Percentiles rank a stretch among this genome's conserved stretches.
Conservation (phyloP, 768 basidiomycete species). For the Lepiota brunneoincarnata region DNA sequence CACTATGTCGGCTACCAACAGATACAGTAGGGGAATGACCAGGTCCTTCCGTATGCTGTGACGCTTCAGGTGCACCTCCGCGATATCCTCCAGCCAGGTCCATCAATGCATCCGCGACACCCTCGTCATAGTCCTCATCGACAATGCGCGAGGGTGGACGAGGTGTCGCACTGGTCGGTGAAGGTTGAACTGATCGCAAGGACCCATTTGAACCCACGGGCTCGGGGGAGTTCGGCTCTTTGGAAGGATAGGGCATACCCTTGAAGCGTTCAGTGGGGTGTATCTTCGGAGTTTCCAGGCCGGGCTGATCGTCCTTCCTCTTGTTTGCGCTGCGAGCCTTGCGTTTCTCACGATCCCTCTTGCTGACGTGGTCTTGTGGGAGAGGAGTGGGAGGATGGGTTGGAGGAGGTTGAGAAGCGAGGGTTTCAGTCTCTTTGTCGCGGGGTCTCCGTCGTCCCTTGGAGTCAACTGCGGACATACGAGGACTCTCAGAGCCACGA, state of each 20-base stretch:
- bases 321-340: slow-evolving; percentile 11
- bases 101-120: slow-evolving; percentile 81
- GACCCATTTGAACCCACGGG: slow-evolving; percentile 68
- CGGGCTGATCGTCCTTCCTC: slow-evolving; percentile 43
- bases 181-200: slow-evolving; percentile 68
- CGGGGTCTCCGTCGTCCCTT: slow-evolving; percentile 46
- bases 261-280: slow-evolving; percentile 14
- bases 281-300: slow-evolving; percentile 43
- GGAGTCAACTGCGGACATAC: slow-evolving; percentile 36
- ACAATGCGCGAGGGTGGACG: slow-evolving; percentile 64
- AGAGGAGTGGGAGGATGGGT: slow-evolving; percentile 9
- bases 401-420: slow-evolving; percentile 7
- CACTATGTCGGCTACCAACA: slow-evolving; percentile 50
- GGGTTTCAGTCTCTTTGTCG: slow-evolving; percentile 19
- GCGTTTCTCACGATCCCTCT: slow-evolving; percentile 12
- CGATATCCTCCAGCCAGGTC: slow-evolving; percentile 49
- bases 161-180: slow-evolving; percentile 61
- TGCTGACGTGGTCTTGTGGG: slow-evolving; percentile 8
- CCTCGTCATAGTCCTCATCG: slow-evolving; percentile 94
- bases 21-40: slow-evolving; percentile 60
- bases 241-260: slow-evolving; percentile 21
- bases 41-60: slow-evolving; percentile 31
- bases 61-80: slow-evolving; percentile 17
- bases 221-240: slow-evolving; percentile 54
- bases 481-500: slow-evolving; percentile 64